A percentile compares a stretch with the other conserved stretches of the same genome.
Conservation (phyloP, 768 basidiomycete genomes). For the Suillus weaverae region DNA sequence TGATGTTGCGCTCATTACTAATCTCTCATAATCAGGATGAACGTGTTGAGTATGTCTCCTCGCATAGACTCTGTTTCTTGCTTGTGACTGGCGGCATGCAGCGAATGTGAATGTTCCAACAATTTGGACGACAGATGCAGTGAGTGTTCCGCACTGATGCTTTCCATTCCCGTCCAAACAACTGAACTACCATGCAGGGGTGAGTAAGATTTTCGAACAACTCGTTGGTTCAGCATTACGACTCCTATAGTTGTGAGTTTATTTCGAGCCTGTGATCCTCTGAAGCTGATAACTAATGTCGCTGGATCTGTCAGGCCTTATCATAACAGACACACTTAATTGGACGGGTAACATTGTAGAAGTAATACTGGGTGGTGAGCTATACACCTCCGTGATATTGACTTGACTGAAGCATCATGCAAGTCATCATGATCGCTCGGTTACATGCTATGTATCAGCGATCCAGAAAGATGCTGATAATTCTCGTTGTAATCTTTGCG, state of each 20-base stretch:
- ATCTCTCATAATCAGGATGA: background rate
- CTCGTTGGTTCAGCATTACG: background rate
- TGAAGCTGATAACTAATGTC: background rate
- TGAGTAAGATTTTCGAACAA: background rate
- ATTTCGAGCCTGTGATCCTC: background rate
- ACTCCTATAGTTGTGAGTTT: background rate
- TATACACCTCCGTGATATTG: background rate
- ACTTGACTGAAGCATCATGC: background rate
- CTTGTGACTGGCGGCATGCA: background rate
- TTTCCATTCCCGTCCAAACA: background rate
- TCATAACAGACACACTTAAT: background rate
- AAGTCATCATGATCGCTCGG: background rate
- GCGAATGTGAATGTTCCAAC: background rate
- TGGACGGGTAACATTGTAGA: background rate
- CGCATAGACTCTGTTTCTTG: background rate
- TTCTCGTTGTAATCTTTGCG: no score
- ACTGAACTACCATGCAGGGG: background rate
- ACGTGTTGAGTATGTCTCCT: background rate
- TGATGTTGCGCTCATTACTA: background rate
- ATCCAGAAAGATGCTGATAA: no score
- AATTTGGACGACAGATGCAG: background rate
- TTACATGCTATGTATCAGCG: no score
- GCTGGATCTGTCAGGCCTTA: background rate
- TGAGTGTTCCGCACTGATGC: background rate
- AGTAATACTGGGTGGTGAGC: background rate